Base-by-base conservation (phyloP, 2,329 filamentous ascomycete species). In the Verticillium klebahnii region DNA sequence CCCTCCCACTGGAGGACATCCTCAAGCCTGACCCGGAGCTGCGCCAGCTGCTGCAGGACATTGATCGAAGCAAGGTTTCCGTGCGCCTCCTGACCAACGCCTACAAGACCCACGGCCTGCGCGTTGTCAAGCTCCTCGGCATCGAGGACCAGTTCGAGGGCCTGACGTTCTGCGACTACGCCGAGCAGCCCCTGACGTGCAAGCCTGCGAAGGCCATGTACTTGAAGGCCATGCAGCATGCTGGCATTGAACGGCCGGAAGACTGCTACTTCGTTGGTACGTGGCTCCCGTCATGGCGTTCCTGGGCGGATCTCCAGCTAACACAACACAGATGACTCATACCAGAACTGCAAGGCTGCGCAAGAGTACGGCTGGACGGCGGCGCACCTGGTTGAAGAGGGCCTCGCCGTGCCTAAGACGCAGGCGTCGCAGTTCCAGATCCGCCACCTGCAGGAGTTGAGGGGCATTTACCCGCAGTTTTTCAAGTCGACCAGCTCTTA, bases 1-100 rank as follows among this genome's bases (percentile, higher is more conserved):
- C 95, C 2, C 78, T 99, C 25, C 93, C 95, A 0, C 83, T 99
- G 3, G 92, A 97, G 70, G 81, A 85, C 19, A 86, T 98, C 71
- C 89, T 99, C 72, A 89, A 88, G 71, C 91, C 92, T 0, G 87
- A 96, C 69, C 84, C 88, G 0, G 81, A 88, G 69, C 81, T 98
- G 52, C 88, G 92, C 58, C 81, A 84, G 70, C 76, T 99, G 56
- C 86, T 99, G 6, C 81, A 89, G 73, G 90, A 93, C 67, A 88
- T 99, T 60, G 93, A 99, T 75, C 89, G 76, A 63, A 85, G 80
- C 70, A 96, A 96, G 73, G 91, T 97, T 66, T 92, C 87, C 66
- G 80, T 93, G 34, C 99, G 96, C 95, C 86, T 99, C 2, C 89
- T 99, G 70, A 99, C 96, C 2, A 99, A 99, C 71, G 95, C 96